Conservation (phyloP, 208 protist species). For the Trypanosoma boissoni region DNA sequence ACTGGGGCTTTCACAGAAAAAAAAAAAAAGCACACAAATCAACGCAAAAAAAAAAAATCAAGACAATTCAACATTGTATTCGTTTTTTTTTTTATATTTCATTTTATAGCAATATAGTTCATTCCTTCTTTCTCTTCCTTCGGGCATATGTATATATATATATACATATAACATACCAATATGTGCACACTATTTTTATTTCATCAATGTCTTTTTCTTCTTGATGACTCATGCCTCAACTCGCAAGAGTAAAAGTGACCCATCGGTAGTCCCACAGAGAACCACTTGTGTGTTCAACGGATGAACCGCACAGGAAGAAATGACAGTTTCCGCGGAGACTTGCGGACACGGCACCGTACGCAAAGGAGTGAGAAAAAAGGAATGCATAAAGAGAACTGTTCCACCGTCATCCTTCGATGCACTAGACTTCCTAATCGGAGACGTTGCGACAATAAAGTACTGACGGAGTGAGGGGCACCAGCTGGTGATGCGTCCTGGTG, state of each 20-base stretch:
- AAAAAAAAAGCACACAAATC: too few relatives aligned
- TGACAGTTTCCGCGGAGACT: constrained; percentile 26
- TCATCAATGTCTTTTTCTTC: neutral
- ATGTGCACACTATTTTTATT: neutral
- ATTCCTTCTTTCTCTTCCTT: too few relatives aligned
- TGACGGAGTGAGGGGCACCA: constrained; percentile 70
- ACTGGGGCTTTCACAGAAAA: too few relatives aligned
- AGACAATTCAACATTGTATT: too few relatives aligned
- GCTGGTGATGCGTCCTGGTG: constrained; percentile 58
- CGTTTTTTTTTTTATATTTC: too few relatives aligned
- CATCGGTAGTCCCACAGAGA: constrained; percentile 40
- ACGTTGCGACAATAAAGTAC: constrained; percentile 61
- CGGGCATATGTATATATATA: too few relatives aligned
- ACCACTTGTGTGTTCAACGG: constrained; percentile 63
- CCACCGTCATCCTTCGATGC: constrained; percentile 14
- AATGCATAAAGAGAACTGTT: constrained; percentile 67
- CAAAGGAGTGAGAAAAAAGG: constrained; percentile 59
- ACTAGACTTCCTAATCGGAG: constrained; percentile 15
- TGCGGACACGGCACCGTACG: constrained; percentile 47
- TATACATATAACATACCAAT: neutral
- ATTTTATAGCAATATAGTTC: too few relatives aligned
- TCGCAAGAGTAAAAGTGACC: constrained; percentile 30
- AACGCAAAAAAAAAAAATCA: too few relatives aligned
- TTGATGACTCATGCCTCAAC: neutral
- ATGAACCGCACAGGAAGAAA: constrained; percentile 49